Base-by-base conservation (phyloP, 2,329 filamentous ascomycete species). In the Plenodomus lindquistii region DNA sequence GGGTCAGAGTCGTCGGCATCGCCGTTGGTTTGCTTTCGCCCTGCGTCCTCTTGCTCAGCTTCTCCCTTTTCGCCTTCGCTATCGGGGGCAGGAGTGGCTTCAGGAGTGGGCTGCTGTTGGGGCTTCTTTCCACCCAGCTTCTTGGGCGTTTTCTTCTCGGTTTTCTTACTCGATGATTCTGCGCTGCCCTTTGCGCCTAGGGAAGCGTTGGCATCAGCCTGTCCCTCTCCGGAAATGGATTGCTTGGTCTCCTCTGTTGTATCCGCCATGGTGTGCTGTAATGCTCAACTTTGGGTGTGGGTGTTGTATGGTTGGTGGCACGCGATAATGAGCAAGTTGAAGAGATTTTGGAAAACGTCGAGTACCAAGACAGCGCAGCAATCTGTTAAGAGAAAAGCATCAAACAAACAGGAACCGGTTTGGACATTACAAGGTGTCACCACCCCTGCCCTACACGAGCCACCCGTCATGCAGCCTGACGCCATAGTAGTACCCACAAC, bases 71-170 rank as follows among this genome's bases (percentile, higher is more conserved):
- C 69, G 48, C 69, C 75, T 55, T 77, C 73, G 59, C 75, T 74
- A 52, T 73, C 70, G 55, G 69, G 68, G 54, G 73, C 75, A 58
- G 76, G 77, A 52, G 75, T 79, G 50, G 76, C 73, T 62, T 73
- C 70, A 60, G 77, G 76, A 70, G 71, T 78, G 60, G 68, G 75
- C 60, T 75, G 71, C 52, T 75, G 70, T 61, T 74, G 70, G 54
- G 66, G 63, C 60, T 74, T 71, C 68, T 78, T 77, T 54, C 65
- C 65, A 62, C 76, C 75, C 57, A 79, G 66, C 72, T 79, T 79
- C 68, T 78, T 76, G 31, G 77, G 77, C 50, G 75, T 73, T 62
- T 74, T 76, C 66, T 76, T 79, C 60, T 73, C 71, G 59, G 63
- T 72, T 72, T 73, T 74, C 72, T 74, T 71, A 72, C 69, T 72